Evolutionary conservation across 768 basidiomycete species (phyloP), one percentile per base, ranked within the genome.

Genomic region (Mycena filopes): DNA sequence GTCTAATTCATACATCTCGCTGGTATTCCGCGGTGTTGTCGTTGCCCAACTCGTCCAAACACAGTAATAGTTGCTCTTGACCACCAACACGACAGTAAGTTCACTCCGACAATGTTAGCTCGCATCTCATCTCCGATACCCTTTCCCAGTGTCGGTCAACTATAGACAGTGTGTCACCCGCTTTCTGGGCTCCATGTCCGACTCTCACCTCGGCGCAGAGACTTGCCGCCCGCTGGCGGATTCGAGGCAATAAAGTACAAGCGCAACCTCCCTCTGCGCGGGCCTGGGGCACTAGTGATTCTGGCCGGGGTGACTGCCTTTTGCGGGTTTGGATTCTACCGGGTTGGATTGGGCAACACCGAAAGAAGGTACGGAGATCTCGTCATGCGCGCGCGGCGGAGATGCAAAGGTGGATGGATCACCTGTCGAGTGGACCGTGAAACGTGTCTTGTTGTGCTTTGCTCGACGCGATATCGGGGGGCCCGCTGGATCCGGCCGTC

Each of bases 221-320:
- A 99, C 75, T 92, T 99, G 89, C 97, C 97, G 72, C 97, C 97
- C 43, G 71, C 89, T 47, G 96, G 95, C 66, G 97, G 97, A 2
- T 99, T 97, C 80, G 95, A 94, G 75, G 81, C 91, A 29, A 80
- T 99, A 80, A 91, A 91, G 79, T 99, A 98, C 87, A 96, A 95
- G 79, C 92, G 97, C 70, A 97, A 96, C 79, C 87, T 99, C 49
- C 96, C 97, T 48, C 82, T 94, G 75, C 88, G 92, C 63, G 94
- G 94, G 3, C 95, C 94, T 56, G 88, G 94, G 36, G 95, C 94
- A 25, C 82, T 90, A 60, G 90, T 86, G 68, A 89, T 98, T 73
- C 92, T 98, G 68, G 91, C 88, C 56, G 92, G 89, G n/a, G 92
- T 96, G 70, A 87, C 89, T 67, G 90, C 87, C 65, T 82, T 98